Evolutionary conservation across 257 asterid species (phyloP).

Genomic region (Solanum paucissectum): DNA sequence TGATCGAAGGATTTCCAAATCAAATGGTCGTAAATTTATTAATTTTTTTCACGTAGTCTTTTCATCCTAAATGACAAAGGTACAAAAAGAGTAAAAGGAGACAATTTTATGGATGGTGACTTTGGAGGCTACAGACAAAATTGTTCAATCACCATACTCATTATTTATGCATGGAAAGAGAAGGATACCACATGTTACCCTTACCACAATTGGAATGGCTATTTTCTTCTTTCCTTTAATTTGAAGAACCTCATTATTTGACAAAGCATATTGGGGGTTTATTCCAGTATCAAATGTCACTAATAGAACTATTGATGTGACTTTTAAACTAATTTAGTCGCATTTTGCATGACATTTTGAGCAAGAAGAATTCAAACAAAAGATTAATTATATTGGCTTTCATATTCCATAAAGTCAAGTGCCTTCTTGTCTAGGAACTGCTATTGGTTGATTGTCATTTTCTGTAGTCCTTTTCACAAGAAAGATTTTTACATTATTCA

Average conservation of each 20-base stretch:
- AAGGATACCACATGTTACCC: not conserved
- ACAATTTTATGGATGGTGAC: not conserved
- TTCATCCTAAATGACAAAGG: not conserved
- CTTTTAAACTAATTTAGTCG: not conserved
- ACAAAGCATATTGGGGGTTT: not conserved
- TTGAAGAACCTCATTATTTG: not conserved
- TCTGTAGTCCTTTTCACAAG: not conserved
- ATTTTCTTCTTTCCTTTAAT: not conserved
- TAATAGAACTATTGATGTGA: not conserved
- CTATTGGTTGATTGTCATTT: not conserved
- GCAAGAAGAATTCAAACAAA: not conserved
- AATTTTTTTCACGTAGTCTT: not conserved
- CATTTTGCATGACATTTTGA: not conserved
- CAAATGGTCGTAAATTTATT: not conserved
- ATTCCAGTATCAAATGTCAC: not conserved
- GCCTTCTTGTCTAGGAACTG: not conserved
- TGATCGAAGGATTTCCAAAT: not conserved
- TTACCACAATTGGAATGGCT: not conserved
- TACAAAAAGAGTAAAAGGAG: not conserved
- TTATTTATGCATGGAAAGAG: not conserved
- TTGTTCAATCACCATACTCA: not conserved
- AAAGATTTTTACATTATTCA: not conserved
- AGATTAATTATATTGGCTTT: not conserved
- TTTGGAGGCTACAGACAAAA: not conserved
- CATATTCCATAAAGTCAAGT: not conserved